Conservation (phyloP, 2,329 filamentous ascomycete species). For the Beauveria caledonica region DNA sequence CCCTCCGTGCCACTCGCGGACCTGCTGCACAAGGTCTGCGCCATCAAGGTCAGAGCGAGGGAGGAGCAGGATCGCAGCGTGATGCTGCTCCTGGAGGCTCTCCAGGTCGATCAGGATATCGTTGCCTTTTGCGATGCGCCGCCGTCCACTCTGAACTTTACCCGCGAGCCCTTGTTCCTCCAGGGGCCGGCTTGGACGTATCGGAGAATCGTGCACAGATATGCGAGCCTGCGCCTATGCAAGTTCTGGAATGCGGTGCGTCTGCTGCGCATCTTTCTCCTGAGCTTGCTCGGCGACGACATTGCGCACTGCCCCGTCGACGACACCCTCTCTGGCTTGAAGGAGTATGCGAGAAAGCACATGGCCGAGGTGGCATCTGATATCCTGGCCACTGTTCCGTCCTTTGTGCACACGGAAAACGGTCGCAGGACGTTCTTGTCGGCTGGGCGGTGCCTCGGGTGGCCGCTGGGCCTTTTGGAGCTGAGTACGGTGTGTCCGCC, state of each 20-base stretch:
- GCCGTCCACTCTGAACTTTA: background rate
- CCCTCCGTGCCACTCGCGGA: background rate
- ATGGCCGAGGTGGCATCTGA: constrained; percentile 15
- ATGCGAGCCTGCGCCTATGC: constrained; percentile 15
- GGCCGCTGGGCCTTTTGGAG: constrained; percentile 18
- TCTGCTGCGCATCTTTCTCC: constrained; percentile 19
- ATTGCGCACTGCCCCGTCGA: constrained; percentile 3
- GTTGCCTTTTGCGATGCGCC: constrained; percentile 3
- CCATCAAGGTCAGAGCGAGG: constrained; percentile 12
- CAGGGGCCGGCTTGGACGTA: constrained; percentile 14
- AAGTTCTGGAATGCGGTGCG: constrained; percentile 21
- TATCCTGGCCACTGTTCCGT: constrained; percentile 17
- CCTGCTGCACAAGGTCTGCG: constrained; percentile 13
- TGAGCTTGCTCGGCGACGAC: constrained; percentile 11
- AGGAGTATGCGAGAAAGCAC: constrained; percentile 9
- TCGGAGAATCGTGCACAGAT: constrained; percentile 13
- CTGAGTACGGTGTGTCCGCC: constrained; percentile 8
- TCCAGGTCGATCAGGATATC: constrained; percentile 15
- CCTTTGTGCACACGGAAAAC: constrained; percentile 13
- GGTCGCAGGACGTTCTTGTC: constrained; percentile 14
- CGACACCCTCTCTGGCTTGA: background rate
- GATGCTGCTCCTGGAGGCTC: constrained; percentile 15
- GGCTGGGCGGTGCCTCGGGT: constrained; percentile 17
- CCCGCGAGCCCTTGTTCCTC: background rate
- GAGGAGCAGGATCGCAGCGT: background rate